Percentiles rank a stretch among this genome's conserved stretches.
These are phyloP conservation scores for Mycena epipterygia DNA, from an alignment of 768 basidiomycete species.

Conservation along the genomic window DNA sequence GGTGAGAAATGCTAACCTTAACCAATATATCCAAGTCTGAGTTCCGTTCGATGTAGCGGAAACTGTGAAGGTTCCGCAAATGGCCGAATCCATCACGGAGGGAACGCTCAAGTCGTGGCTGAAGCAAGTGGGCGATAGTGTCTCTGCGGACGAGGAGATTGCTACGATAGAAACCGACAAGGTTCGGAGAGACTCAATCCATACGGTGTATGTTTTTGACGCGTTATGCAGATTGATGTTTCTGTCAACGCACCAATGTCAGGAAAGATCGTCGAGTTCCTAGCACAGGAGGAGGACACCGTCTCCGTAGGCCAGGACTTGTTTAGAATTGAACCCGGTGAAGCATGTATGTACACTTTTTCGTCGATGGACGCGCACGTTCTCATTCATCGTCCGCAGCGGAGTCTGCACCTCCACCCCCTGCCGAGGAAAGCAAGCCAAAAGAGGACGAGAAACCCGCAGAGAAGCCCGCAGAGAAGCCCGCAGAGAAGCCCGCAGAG, in stretches of 20 bases:
- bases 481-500: constrained; percentile 50
- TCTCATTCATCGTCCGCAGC: constrained; percentile 29
- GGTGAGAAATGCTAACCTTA: constrained; percentile 58
- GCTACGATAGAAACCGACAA: constrained; percentile 99
- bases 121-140: constrained; percentile 93
- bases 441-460: constrained; percentile 60
- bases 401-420: constrained; percentile 46
- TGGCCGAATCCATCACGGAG: constrained; percentile 99
- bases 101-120: constrained; percentile 96
- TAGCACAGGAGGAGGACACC: constrained; percentile 94
- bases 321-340: constrained; percentile 90
- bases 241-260: constrained; percentile 93
- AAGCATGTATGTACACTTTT: constrained; percentile 55
- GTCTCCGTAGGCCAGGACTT: constrained; percentile 96
- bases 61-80: constrained; percentile 95
- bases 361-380: not conserved
- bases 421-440: constrained; percentile 48
- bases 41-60: constrained; percentile 65
- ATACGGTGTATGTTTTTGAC: constrained; percentile 20
- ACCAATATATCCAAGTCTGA: not conserved
- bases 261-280: constrained; percentile 88
- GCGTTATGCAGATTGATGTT: constrained; percentile 85
- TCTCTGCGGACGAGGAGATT: constrained; percentile 94
- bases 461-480: constrained; percentile 47
- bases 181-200: constrained; percentile 57